A percentile compares a stretch with the other conserved stretches of the same genome.
phyloP scores from a whole-genome alignment of 176 grass and related monocot genomes.

The Phoenix roebelenii region DNA sequence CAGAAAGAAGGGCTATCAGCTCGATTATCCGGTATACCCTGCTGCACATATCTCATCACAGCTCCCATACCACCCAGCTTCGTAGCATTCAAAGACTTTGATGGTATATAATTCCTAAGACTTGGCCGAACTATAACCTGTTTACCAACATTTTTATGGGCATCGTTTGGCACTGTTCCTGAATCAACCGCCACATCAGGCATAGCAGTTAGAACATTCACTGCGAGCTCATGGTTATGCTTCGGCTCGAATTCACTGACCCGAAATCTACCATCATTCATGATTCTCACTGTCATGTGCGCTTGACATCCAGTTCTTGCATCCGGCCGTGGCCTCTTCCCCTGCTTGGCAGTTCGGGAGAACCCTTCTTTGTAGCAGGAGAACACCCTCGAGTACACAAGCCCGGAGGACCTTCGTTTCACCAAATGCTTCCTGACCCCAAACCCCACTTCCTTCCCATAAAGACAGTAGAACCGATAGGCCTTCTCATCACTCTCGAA shows the following conservation, averaged over 20 bases:
- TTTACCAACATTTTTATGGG: not conserved
- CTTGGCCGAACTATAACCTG: not conserved
- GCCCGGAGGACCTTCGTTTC: conserved; percentile 9
- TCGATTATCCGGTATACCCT: not conserved
- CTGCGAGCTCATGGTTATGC: conserved; percentile 30
- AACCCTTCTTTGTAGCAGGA: conserved; percentile 18
- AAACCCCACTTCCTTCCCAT: not conserved
- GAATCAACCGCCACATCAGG: not conserved
- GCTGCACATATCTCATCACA: conserved; percentile 1
- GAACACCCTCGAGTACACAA: conserved; percentile 10
- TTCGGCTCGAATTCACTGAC: conserved; percentile 5
- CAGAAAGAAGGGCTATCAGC: conserved; percentile 4
- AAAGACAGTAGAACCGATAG: conserved; percentile 2
- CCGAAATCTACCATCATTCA: conserved; percentile 3
- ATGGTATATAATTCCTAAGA: not conserved
- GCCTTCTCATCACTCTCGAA: conserved; percentile 6
- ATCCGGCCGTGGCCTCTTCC: conserved; percentile 7
- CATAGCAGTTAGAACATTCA: not conserved
- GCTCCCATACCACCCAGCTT: not conserved
- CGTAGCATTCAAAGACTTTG: not conserved
- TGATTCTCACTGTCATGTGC: conserved; percentile 7
- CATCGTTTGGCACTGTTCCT: not conserved
- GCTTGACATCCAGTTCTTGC: conserved; percentile 7
- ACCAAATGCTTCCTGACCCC: conserved; percentile 4
- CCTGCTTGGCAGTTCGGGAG: conserved; percentile 1